phyloP scores from a whole-genome alignment of 2,329 filamentous ascomycete species.

The Trichoderma guizhouense region DNA sequence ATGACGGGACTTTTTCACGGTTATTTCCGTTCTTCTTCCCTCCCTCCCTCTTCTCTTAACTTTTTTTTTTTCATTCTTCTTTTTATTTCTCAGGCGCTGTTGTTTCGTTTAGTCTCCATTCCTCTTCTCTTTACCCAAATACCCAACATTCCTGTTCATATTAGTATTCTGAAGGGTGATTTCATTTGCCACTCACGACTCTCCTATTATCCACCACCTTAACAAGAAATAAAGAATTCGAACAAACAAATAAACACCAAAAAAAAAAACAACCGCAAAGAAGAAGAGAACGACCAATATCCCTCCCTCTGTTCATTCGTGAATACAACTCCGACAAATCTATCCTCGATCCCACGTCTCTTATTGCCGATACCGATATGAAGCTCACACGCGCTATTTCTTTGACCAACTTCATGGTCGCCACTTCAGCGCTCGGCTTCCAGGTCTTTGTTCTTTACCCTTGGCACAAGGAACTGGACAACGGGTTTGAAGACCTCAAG shows the following conservation, averaged over 20 bases:
- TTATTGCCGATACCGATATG: background rate
- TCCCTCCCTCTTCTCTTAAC: background rate
- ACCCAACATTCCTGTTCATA: background rate
- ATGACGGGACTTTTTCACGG: background rate
- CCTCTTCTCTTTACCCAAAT: background rate
- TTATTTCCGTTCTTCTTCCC: background rate
- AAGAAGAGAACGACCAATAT: background rate
- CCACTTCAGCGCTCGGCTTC: constrained; percentile 5
- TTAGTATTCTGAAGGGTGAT: background rate
- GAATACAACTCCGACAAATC: background rate
- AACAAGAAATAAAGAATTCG: background rate
- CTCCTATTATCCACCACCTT: background rate
- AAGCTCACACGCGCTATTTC: constrained; percentile 4
- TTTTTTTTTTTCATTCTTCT: background rate
- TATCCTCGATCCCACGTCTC: background rate
- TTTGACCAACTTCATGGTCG: constrained; percentile 13
- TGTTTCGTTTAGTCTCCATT: background rate
- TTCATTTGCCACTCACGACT: background rate
- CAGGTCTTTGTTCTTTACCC: constrained; percentile 10
- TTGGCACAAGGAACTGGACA: constrained; percentile 6
- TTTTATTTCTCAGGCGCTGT: background rate
- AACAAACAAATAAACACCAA: background rate
- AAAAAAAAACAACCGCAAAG: background rate
- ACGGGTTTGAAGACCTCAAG: constrained; percentile 8
- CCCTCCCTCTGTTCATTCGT: background rate